phyloP scores from a whole-genome alignment of 768 basidiomycete genomes.

The Filobasidium wieringae region DNA sequence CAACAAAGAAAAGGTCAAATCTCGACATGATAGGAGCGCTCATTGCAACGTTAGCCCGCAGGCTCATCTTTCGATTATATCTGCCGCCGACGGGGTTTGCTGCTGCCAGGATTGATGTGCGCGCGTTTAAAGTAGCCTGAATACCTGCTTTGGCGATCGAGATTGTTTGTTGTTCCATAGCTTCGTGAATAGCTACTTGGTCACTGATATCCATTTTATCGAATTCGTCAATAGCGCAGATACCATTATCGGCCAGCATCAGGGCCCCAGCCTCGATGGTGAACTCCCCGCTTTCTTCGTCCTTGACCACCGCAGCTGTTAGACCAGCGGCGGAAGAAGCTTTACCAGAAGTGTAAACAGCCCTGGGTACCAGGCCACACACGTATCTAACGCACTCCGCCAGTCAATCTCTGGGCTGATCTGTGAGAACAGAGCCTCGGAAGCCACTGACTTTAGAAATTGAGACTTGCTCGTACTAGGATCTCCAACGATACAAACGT shows the following conservation, averaged over 20 bases:
- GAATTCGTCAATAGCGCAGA: conserved; percentile 99
- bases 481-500: conserved; percentile 95
- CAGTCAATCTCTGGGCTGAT: too few relatives aligned
- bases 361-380: conserved; percentile 92
- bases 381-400: conserved; percentile 80
- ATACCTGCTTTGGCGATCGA: conserved; percentile 99
- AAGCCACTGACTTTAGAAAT: conserved; percentile 75
- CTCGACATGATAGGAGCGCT: conserved; percentile 98
- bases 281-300: conserved; percentile 98
- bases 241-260: conserved; percentile 98
- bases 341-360: conserved; percentile 98
- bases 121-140: conserved; percentile 92
- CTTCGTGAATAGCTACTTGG: conserved; percentile 98
- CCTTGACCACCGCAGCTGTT: conserved; percentile 94
- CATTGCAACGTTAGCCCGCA: conserved; percentile 91
- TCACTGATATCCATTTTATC: conserved; percentile 99
- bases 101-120: conserved; percentile 93
- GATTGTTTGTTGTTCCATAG: conserved; percentile 99
- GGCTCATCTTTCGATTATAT: conserved; percentile 85
- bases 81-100: conserved; percentile 96
- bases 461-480: conserved; percentile 97
- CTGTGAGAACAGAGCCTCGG: neutral
- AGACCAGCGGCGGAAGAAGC: conserved; percentile 97
- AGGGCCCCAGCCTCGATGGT: conserved; percentile 98
- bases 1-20: conserved; percentile 96